phyloP scores from a whole-genome alignment of 352 stramenopile genomes.

The Globisporangium lucens region DNA sequence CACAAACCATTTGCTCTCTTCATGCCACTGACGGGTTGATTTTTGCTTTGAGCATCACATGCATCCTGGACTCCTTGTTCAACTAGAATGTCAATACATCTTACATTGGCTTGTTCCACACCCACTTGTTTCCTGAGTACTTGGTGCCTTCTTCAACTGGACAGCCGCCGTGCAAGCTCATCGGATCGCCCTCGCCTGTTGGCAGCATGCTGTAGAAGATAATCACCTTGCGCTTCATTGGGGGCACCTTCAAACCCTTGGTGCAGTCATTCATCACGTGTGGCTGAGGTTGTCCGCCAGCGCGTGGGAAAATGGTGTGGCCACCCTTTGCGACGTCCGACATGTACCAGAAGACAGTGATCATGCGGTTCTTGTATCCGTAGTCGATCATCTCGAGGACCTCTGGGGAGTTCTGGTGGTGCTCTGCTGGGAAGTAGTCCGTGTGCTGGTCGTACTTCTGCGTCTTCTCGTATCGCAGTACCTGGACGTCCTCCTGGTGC shows the following conservation, averaged over 20 bases:
- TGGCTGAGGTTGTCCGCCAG: constrained; percentile 42
- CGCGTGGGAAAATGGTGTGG: constrained; percentile 70
- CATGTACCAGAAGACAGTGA: constrained; percentile 88
- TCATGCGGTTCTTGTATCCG: constrained; percentile 82
- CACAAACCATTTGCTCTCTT: background rate
- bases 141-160: constrained; percentile 72
- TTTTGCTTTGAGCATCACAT: background rate
- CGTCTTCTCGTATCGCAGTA: constrained; percentile 65
- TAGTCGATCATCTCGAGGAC: constrained; percentile 56
- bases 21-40: background rate
- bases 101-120: constrained; percentile 70
- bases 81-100: background rate
- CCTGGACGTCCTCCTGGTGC: constrained; percentile 70
- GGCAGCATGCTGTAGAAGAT: constrained; percentile 83
- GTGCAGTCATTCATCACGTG: constrained; percentile 52
- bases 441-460: constrained; percentile 79
- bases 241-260: constrained; percentile 57
- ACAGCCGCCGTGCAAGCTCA: constrained; percentile 68
- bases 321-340: constrained; percentile 68
- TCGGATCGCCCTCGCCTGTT: constrained; percentile 53
- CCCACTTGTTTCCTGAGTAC: constrained; percentile 81
- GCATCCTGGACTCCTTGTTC: background rate
- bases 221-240: constrained; percentile 73
- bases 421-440: constrained; percentile 55
- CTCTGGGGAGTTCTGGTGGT: constrained; percentile 35